Percentiles rank a stretch among this genome's conserved stretches.
phyloP scores from a whole-genome alignment of 768 basidiomycete species.

The Dioszegia hungarica region DNA sequence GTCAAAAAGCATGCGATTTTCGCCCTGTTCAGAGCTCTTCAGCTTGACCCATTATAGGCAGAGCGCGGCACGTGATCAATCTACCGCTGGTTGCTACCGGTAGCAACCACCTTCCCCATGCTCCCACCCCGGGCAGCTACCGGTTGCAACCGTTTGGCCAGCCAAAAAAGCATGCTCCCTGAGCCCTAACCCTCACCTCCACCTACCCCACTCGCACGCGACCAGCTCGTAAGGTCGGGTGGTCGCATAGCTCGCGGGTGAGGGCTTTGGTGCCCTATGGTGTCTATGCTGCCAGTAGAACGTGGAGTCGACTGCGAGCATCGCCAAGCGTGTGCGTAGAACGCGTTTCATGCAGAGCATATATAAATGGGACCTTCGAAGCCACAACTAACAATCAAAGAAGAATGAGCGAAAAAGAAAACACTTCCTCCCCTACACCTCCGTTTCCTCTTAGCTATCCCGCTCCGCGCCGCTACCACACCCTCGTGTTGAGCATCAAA shows the following conservation, averaged over 20 bases:
- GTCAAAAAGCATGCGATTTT: too few relatives aligned
- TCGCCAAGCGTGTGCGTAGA: not conserved
- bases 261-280: not conserved
- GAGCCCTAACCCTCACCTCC: too few relatives aligned
- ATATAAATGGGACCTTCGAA: conserved; percentile 27
- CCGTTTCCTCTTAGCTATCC: not conserved
- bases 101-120: too few relatives aligned
- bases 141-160: too few relatives aligned
- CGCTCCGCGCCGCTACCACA: conserved; percentile 61
- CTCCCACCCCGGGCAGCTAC: too few relatives aligned
- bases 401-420: conserved; percentile 12
- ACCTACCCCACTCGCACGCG: too few relatives aligned
- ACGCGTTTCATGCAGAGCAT: conserved; percentile 24
- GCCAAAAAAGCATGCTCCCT: too few relatives aligned
- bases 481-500: conserved; percentile 75
- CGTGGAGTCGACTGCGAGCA: not conserved
- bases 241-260: not conserved
- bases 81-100: too few relatives aligned
- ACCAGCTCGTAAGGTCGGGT: not conserved
- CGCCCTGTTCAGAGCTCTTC: too few relatives aligned
- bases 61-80: too few relatives aligned
- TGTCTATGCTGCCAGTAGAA: not conserved
- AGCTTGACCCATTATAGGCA: too few relatives aligned
- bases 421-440: too few relatives aligned
- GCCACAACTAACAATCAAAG: not conserved